phyloP scores from a whole-genome alignment of 139 green algal genomes.

The Chlorella sp. region DNA sequence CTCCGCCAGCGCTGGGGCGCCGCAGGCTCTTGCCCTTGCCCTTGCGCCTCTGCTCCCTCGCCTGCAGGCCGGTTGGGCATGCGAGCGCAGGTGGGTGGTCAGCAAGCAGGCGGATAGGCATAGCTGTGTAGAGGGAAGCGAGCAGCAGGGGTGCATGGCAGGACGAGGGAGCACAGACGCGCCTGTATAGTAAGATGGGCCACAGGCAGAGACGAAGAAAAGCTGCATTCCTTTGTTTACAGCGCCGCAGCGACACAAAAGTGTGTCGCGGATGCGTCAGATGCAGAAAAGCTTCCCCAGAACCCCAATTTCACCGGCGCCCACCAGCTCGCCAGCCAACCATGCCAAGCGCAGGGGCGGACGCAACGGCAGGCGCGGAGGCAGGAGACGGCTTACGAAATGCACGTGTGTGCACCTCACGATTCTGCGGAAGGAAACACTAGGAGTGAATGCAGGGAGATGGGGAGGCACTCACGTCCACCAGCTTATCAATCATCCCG shows the following conservation, averaged over 20 bases:
- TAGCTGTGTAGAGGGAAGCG: not conserved
- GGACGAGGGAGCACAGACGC: not conserved
- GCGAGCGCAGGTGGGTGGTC: not conserved
- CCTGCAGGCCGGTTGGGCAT: not conserved
- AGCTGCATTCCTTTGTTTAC: not conserved
- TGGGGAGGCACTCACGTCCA: not conserved
- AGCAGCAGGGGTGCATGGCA: not conserved
- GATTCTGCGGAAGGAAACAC: too few species aligned
- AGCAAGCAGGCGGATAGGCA: not conserved
- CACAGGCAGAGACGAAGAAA: not conserved
- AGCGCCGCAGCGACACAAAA: too few species aligned
- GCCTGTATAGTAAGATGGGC: not conserved
- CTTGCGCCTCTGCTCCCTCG: not conserved
- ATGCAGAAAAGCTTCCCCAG: too few species aligned
- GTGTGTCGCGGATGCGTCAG: too few species aligned
- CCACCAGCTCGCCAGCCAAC: too few species aligned
- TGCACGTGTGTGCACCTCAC: too few species aligned
- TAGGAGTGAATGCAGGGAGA: too few species aligned
- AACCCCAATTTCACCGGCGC: too few species aligned
- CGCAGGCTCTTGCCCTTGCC: not conserved
- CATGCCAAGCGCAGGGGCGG: too few species aligned
- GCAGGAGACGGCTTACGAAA: too few species aligned
- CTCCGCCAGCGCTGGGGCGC: not conserved
- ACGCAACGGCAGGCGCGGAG: too few species aligned
- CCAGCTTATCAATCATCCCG: conserved; percentile 36